Evolutionary conservation across 2,329 filamentous ascomycete species (phyloP), one percentile per base, ranked within the genome.

Genomic region (Pseudopithomyces chartarum): DNA sequence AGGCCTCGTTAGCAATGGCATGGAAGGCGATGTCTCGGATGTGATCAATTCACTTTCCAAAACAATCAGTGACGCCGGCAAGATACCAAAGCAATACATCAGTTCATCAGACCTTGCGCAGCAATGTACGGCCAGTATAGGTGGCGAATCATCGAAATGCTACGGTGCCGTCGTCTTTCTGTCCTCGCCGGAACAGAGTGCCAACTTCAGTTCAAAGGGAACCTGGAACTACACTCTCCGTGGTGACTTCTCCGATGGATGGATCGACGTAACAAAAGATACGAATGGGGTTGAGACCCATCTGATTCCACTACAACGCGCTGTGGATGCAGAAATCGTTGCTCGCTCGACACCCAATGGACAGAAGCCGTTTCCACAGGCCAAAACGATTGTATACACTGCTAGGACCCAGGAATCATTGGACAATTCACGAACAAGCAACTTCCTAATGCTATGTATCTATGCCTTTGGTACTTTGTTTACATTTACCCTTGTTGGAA

Each of bases 291-390:
- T 48, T 3, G 59, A 70, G 40, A 46, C 61, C 8, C 60, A 65
- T 19, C 52, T 62, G 7, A 52, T 69, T 10, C 67, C 65, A 2
- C 52, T 70, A 5, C 66, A 70, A 45, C 64, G 52, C 15, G 66
- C 65, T 22, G 29, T 70, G n/a, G 65, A 69, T 20, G 20, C 15
- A 8, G 67, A 65, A 19, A 64, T 70, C 40, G 84, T 86, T 8
- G 74, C 74, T 10, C 65, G 85, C 20, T 82, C 62, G 3, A 51
- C 13, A 6, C 34, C 57, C 8, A 48, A 42, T 17, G 58, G 52
- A 26, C 50, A 56, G 2, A 48, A 56, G 2, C 44, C 50, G 3
- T 33, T 61, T 3, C 61, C 60, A 32, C 22, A 40, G 2, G 36
- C 58, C 6, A 42, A 68, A 7, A 48, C 58, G 6, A 60, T 68